Conservation (phyloP, 352 stramenopile species). For the Vaucheria bursata region DNA sequence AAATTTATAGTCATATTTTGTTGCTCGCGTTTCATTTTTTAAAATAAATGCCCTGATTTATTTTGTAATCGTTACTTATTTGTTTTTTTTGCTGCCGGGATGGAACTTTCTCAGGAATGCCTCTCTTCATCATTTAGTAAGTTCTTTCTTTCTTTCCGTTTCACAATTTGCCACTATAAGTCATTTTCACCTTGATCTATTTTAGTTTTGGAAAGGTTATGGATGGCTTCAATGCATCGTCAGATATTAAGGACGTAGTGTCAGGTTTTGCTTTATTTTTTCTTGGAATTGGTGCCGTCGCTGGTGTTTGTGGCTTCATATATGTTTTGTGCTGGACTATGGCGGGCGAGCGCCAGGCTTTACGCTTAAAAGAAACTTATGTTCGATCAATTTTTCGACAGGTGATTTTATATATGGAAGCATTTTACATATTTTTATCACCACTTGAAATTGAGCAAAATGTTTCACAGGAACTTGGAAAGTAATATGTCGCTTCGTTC, state of each 20-base stretch:
- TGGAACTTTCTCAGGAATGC: background rate
- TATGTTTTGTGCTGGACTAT: constrained; percentile 33
- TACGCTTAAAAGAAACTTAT: constrained; percentile 18
- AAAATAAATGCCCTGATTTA: background rate
- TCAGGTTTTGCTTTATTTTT: constrained; percentile 26
- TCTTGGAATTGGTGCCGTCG: constrained; percentile 17
- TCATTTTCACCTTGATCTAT: no score
- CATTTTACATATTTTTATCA: background rate
- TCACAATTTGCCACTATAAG: background rate
- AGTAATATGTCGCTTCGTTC: no score
- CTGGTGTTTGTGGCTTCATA: constrained; percentile 19
- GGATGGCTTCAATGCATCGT: constrained; percentile 9
- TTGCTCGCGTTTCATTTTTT: background rate
- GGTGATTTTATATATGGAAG: background rate
- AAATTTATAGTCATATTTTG: constrained; percentile 10
- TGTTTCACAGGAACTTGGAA: no score
- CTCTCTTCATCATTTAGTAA: background rate
- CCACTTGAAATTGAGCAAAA: background rate
- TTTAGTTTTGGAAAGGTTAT: constrained; percentile 35
- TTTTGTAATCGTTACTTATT: background rate
- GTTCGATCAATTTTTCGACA: constrained; percentile 9
- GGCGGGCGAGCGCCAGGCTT: constrained; percentile 33
- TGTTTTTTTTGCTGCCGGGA: background rate
- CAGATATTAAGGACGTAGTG: constrained; percentile 6
- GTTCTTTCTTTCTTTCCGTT: background rate